Percentiles rank a stretch among this genome's conserved stretches.
Conservation (phyloP, 352 stramenopile genomes). For the Pythium periplocum region DNA sequence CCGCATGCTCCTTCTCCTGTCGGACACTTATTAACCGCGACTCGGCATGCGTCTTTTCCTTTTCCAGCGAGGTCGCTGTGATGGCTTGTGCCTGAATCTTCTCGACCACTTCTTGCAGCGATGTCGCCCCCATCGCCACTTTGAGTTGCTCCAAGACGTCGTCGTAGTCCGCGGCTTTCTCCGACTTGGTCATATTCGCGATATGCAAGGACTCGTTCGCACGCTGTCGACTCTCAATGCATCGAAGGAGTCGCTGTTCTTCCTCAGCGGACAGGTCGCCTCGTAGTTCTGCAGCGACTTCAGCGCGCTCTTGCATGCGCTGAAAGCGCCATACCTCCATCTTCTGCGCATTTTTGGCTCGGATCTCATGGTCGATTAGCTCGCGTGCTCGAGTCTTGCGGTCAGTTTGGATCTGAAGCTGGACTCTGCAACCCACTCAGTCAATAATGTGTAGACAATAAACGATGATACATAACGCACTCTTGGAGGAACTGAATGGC, state of each 20-base stretch:
- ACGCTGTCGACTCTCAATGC: slow-evolving; percentile 61
- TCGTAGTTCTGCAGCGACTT: slow-evolving; percentile 71
- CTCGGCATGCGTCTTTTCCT: slow-evolving; percentile 68
- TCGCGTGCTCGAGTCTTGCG: slow-evolving; percentile 56
- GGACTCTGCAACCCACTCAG: slow-evolving; percentile 24
- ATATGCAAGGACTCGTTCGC: slow-evolving; percentile 57
- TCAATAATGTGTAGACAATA: background rate
- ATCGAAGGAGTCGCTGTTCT: slow-evolving; percentile 43
- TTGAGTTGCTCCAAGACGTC: slow-evolving; percentile 60
- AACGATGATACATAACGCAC: slow-evolving; percentile 8
- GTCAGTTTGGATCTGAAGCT: slow-evolving; percentile 66
- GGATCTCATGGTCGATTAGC: slow-evolving; percentile 71
- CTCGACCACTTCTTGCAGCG: slow-evolving; percentile 54
- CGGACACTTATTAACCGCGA: slow-evolving; percentile 41
- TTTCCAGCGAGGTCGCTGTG: slow-evolving; percentile 60
- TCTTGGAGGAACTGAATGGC: slow-evolving; percentile 78
- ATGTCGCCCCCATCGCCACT: slow-evolving; percentile 48
- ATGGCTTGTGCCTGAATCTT: slow-evolving; percentile 61
- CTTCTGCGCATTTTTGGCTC: slow-evolving; percentile 71
- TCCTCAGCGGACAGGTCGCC: slow-evolving; percentile 68
- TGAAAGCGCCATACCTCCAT: slow-evolving; percentile 78
- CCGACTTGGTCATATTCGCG: slow-evolving; percentile 58
- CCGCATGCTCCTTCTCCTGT: slow-evolving; percentile 55
- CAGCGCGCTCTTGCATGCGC: slow-evolving; percentile 60
- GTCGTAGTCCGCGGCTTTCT: slow-evolving; percentile 70